These are phyloP conservation scores for Cryptococcus neoformans DNA, from an alignment of 1,284 basidiomycete genomes.

Conservation along the genomic window DNA sequence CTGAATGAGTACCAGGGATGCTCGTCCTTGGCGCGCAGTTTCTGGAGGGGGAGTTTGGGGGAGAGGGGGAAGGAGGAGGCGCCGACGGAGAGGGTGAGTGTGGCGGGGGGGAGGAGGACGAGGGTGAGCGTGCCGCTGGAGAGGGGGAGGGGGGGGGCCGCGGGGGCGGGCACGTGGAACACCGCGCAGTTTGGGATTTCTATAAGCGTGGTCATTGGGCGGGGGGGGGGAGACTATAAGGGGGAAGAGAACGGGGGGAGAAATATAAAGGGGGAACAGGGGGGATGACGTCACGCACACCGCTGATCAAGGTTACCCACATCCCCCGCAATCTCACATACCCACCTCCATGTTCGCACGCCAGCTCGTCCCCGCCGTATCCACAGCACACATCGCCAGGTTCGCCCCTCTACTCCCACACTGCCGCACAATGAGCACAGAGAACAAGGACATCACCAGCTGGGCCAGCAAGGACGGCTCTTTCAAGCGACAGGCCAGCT, in stretches of 20 bases:
- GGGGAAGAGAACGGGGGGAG: neutral
- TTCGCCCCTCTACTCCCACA: neutral
- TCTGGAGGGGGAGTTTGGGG: conserved; percentile 36
- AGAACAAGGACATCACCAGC: conserved; percentile 56
- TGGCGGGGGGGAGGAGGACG: conserved; percentile 36
- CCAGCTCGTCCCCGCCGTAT: neutral
- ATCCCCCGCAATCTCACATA: neutral
- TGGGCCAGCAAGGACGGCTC: conserved; percentile 69
- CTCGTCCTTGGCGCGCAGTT: conserved; percentile 35
- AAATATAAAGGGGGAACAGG: neutral
- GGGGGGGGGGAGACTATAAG: neutral
- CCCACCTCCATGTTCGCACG: too few species aligned
- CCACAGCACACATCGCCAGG: neutral
- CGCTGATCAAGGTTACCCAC: neutral
- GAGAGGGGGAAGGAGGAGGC: conserved; percentile 35
- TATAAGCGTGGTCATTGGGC: conserved; percentile 37
- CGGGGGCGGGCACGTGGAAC: conserved; percentile 40
- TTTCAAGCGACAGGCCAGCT: conserved; percentile 71
- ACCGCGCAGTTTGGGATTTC: conserved; percentile 36
- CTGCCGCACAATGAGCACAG: conserved; percentile 4
- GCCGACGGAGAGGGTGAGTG: conserved; percentile 40
- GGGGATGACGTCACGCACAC: too few species aligned
- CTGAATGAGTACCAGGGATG: conserved; percentile 43
- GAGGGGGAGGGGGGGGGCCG: conserved; percentile 39
- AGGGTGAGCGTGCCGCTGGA: conserved; percentile 40